Evolutionary conservation across 73 alveolate genomes (phyloP).

Genomic region (Paramecium sonneborni): DNA sequence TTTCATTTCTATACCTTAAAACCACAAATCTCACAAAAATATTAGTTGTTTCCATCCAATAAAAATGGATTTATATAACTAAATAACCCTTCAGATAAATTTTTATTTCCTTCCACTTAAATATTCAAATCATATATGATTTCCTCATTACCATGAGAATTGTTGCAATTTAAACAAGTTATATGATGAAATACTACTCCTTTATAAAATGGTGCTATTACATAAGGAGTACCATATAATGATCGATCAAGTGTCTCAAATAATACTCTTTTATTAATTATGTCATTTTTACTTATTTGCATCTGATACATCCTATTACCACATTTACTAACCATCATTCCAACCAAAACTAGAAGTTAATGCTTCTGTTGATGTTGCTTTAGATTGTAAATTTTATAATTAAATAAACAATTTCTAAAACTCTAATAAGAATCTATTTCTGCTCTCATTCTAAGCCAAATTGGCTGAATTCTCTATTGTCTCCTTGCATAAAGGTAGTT

Average conservation of each 20-base stretch:
- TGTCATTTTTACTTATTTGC: slow-evolving; percentile 43
- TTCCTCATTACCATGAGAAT: slow-evolving; percentile 82
- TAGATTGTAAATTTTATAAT: slow-evolving; percentile 76
- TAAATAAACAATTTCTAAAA: slow-evolving; percentile 90
- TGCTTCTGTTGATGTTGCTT: slow-evolving; percentile 88
- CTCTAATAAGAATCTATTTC: slow-evolving; percentile 82
- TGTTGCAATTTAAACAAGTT: slow-evolving; percentile 83
- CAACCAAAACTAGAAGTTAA: slow-evolving; percentile 94
- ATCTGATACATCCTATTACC: slow-evolving; percentile 76
- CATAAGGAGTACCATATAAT: slow-evolving; percentile 39
- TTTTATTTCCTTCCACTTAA: slow-evolving; percentile 81
- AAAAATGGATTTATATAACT: slow-evolving; percentile 76
- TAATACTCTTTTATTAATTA: slow-evolving; percentile 55
- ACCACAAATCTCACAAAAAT: slow-evolving; percentile 88
- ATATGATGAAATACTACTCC: slow-evolving; percentile 81
- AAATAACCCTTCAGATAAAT: slow-evolving; percentile 82
- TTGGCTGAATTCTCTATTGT: slow-evolving; percentile 63
- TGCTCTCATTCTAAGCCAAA: slow-evolving; percentile 79
- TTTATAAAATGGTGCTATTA: slow-evolving; percentile 68
- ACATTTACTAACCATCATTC: slow-evolving; percentile 78
- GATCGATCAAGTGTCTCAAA: slow-evolving; percentile 59
- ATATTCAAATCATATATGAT: slow-evolving; percentile 85
- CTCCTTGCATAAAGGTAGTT: slow-evolving; percentile 88
- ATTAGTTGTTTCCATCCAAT: slow-evolving; percentile 83
- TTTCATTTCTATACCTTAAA: slow-evolving; percentile 68